These are phyloP conservation scores for Saccharomycopsis fermentans DNA, from an alignment of 805 yeast species.

Conservation along the genomic window DNA sequence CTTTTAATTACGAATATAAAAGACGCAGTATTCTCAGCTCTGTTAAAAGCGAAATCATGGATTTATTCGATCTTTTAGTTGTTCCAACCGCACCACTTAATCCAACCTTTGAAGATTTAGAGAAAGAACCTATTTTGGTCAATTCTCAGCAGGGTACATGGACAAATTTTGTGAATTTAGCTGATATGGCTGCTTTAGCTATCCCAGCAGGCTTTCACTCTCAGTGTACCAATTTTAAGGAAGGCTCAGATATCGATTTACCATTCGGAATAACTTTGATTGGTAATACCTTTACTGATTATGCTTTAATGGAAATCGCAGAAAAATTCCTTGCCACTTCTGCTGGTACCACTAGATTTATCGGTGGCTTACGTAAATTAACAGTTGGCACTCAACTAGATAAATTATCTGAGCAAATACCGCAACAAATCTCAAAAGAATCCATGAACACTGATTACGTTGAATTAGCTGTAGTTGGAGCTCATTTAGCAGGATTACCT, in stretches of 20 bases:
- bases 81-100: slow-evolving; percentile 94
- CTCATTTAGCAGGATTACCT: slow-evolving; percentile 81
- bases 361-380: slow-evolving; percentile 7
- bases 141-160: slow-evolving; percentile 96
- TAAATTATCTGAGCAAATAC: slow-evolving; percentile 36
- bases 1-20: slow-evolving; percentile 78
- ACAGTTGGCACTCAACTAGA: slow-evolving; percentile 31
- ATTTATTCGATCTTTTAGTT: slow-evolving; percentile 60
- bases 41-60: slow-evolving; percentile 40
- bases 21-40: slow-evolving; percentile 70
- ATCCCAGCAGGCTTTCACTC: slow-evolving; percentile 72
- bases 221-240: slow-evolving; percentile 26
- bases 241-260: slow-evolving; percentile 49
- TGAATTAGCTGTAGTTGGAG: slow-evolving; percentile 90
- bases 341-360: slow-evolving; percentile 19
- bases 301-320: slow-evolving; percentile 80
- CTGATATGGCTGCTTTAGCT: slow-evolving; percentile 86
- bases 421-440: slow-evolving; percentile 28
- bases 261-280: slow-evolving; percentile 87
- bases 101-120: slow-evolving; percentile 69
- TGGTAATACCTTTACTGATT: slow-evolving; percentile 76
- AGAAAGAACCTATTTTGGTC: slow-evolving; percentile 65
- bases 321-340: slow-evolving; percentile 45
- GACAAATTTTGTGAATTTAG: slow-evolving; percentile 92
- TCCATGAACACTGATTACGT: slow-evolving; percentile 32